These are phyloP conservation scores for Peronospora tabacina DNA, from an alignment of 352 stramenopile species.

Conservation along the genomic window DNA sequence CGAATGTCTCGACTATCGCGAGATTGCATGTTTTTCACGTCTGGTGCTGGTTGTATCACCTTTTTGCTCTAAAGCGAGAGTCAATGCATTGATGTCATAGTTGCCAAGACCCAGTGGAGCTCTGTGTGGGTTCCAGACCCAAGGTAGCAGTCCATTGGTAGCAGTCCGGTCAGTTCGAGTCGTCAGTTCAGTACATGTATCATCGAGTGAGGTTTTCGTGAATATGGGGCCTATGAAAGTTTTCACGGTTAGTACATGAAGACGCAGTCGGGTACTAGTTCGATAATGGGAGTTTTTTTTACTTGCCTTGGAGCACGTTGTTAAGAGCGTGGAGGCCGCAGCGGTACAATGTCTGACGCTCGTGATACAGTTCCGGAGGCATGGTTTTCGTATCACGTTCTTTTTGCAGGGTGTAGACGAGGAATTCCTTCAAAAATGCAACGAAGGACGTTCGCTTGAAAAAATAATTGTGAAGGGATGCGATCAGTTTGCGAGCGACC, in stretches of 20 bases:
- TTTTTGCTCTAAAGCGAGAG: constrained; percentile 46
- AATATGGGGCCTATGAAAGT: constrained; percentile 38
- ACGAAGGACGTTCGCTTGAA: no score
- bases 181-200: constrained; percentile 35
- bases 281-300: no score
- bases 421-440: no score
- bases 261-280: background rate
- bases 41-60: constrained; percentile 22
- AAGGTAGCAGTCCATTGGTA: constrained; percentile 14
- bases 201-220: constrained; percentile 41
- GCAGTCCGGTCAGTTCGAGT: constrained; percentile 8
- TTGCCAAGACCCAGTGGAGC: constrained; percentile 63
- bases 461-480: no score
- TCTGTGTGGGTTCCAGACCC: constrained; percentile 58
- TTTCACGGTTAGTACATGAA: background rate
- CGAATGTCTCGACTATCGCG: no score
- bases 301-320: constrained; percentile 62
- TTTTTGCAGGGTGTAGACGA: no score
- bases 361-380: constrained; percentile 47
- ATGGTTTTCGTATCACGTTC: background rate
- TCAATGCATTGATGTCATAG: constrained; percentile 77
- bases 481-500: no score
- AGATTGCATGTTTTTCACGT: background rate
- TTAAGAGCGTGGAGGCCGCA: constrained; percentile 80
- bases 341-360: constrained; percentile 61